These are phyloP conservation scores for Leptoxyphium fumago DNA, from an alignment of 2,329 filamentous ascomycete genomes.

Conservation along the genomic window DNA sequence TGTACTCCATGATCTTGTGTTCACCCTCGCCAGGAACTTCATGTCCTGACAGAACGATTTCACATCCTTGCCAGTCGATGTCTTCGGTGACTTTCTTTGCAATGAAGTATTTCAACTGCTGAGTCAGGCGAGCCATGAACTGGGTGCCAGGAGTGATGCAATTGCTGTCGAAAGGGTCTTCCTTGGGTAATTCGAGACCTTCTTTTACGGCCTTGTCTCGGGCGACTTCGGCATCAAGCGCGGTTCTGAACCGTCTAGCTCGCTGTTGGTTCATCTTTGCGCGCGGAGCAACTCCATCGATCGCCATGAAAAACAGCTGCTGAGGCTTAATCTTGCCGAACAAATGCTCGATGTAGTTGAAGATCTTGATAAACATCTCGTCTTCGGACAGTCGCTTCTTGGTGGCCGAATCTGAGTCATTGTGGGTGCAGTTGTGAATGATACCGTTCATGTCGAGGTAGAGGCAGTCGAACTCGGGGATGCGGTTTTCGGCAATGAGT, in stretches of 20 bases:
- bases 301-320: conserved; percentile 98
- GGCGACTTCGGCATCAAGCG: conserved; percentile 75
- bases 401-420: conserved; percentile 81
- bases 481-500: conserved; percentile 95
- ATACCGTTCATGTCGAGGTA: conserved; percentile 99
- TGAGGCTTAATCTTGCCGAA: conserved; percentile 98
- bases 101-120: conserved; percentile 94
- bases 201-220: conserved; percentile 84
- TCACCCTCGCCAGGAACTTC: conserved; percentile 97
- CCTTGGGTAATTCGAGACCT: conserved; percentile 84
- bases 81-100: conserved; percentile 98
- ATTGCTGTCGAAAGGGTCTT: conserved; percentile 95
- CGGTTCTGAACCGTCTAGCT: conserved; percentile 84
- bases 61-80: conserved; percentile 90
- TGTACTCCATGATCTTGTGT: conserved; percentile 99
- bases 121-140: conserved; percentile 93
- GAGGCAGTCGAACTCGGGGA: conserved; percentile 95
- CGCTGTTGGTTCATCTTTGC: conserved; percentile 99
- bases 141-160: conserved; percentile 95
- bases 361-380: conserved; percentile 99
- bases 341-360: conserved; percentile 98
- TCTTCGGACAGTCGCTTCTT: conserved; percentile 91
- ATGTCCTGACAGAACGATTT: conserved; percentile 90
- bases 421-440: conserved; percentile 98
- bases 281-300: conserved; percentile 90